Percentiles rank a stretch among this genome's conserved stretches.
Evolutionary conservation across 2,329 filamentous ascomycete species (phyloP).

Genomic region (Colletotrichum spaethianum): DNA sequence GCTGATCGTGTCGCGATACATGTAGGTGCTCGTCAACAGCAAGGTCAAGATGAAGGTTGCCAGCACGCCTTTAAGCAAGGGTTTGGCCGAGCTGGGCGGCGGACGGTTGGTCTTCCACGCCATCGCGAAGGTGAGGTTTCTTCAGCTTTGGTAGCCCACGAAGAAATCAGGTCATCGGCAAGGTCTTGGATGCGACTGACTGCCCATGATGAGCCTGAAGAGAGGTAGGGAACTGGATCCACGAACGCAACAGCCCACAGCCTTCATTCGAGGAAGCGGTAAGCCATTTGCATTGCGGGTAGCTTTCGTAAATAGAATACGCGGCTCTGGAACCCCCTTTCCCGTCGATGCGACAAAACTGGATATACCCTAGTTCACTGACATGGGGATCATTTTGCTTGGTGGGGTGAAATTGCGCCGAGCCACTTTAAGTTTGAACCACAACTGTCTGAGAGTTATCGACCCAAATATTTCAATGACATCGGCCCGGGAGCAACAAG

Average conservation of each 20-base stretch:
- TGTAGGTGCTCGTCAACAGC: conserved; percentile 38
- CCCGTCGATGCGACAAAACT: conserved; percentile 19
- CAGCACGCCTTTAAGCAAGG: conserved; percentile 32
- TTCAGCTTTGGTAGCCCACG: not conserved
- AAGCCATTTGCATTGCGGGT: conserved; percentile 12
- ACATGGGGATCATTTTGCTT: conserved; percentile 32
- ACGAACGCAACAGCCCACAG: conserved; percentile 2
- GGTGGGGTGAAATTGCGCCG: conserved; percentile 34
- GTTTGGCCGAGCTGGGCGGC: conserved; percentile 26
- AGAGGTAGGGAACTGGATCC: not conserved
- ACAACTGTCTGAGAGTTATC: conserved; percentile 2
- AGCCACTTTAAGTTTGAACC: conserved; percentile 30
- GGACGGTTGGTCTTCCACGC: conserved; percentile 34
- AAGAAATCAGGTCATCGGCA: conserved; percentile 20
- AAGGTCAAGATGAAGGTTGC: conserved; percentile 29
- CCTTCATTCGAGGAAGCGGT: not conserved
- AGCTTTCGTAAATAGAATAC: conserved; percentile 21
- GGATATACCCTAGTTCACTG: conserved; percentile 25
- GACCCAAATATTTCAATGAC: not conserved
- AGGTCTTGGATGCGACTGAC: not conserved
- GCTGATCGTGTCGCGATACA: conserved; percentile 41
- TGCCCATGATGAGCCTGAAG: conserved; percentile 24
- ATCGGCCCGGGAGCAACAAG: not conserved
- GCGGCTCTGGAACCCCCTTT: conserved; percentile 37
- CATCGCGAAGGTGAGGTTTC: conserved; percentile 20